phyloP scores from a whole-genome alignment of 495 filamentous ascomycete genomes.

The Trichodelitschia bisporula region DNA sequence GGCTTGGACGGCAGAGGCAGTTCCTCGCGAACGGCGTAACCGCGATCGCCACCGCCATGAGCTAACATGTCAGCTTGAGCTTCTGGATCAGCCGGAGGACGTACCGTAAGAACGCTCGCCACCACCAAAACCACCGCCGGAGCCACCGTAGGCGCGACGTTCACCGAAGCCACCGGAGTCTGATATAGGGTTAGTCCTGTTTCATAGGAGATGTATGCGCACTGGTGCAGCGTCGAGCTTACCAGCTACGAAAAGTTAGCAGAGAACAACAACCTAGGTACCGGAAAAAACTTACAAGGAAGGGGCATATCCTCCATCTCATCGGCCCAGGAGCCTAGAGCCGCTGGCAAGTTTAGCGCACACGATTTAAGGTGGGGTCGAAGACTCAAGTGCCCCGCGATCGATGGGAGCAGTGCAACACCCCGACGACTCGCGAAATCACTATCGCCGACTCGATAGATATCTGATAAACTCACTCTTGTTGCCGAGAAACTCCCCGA shows the following conservation, averaged over 20 bases:
- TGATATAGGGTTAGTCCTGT: constrained; percentile 7
- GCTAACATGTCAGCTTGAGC: not conserved
- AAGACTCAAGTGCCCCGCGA: constrained; percentile 1
- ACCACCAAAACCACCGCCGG: constrained; percentile 19
- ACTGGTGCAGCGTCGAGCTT: not conserved
- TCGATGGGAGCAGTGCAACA: not conserved
- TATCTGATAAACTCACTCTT: constrained; percentile 33
- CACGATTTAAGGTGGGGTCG: constrained; percentile 4
- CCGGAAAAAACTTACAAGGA: constrained; percentile 29
- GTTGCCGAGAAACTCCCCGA: constrained; percentile 74
- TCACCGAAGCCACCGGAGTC: constrained; percentile 20
- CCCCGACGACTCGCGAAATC: too few species aligned
- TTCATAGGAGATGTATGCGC: not conserved
- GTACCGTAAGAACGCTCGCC: too few species aligned
- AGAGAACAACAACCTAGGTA: constrained; percentile 2
- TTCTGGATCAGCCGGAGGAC: too few species aligned
- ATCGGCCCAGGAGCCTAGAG: constrained; percentile 89
- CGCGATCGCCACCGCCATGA: constrained; percentile 3
- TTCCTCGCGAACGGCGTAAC: constrained; percentile 36
- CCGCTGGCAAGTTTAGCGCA: constrained; percentile 26
- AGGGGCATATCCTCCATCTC: constrained; percentile 78
- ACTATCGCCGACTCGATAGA: constrained; percentile 3
- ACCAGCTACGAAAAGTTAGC: constrained; percentile 11
- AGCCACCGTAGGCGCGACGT: constrained; percentile 20
- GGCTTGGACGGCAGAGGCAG: constrained; percentile 75